These are phyloP conservation scores for Taphrina betulina DNA, from an alignment of 1,139 yeast genomes.

Conservation along the genomic window DNA sequence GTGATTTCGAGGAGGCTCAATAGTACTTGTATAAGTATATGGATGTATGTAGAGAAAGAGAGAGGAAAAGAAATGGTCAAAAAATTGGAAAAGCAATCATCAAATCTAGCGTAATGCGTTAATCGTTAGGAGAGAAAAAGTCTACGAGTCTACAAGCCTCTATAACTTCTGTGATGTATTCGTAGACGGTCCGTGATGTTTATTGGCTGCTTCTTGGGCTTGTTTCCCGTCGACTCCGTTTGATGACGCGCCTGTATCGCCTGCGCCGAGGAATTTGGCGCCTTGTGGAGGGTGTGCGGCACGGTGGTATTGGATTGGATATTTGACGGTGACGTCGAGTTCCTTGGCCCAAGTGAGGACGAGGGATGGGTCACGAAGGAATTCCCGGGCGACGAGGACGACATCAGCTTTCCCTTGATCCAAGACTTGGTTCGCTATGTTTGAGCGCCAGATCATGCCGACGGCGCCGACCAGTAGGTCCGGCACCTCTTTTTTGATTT, in stretches of 20 bases:
- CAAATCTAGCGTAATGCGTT: no score
- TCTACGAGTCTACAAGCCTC: no score
- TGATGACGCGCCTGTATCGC: slow-evolving; percentile 4
- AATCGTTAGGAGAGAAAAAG: no score
- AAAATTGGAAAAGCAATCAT: no score
- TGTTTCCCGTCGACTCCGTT: slow-evolving; percentile 19
- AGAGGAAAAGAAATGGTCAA: not conserved
- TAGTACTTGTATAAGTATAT: not conserved
- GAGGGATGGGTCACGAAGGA: slow-evolving; percentile 53
- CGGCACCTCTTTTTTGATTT: slow-evolving; percentile 51
- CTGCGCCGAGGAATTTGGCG: slow-evolving; percentile 23
- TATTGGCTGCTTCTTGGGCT: slow-evolving; percentile 16
- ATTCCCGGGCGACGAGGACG: slow-evolving; percentile 51
- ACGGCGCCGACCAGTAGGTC: slow-evolving; percentile 52
- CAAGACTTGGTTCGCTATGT: slow-evolving; percentile 47
- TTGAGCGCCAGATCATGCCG: slow-evolving; percentile 49
- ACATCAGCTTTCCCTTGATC: slow-evolving; percentile 52
- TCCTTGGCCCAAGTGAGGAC: slow-evolving; percentile 55
- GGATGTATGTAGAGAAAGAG: not conserved
- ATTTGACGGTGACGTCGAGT: slow-evolving; percentile 49
- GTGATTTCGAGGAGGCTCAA: not conserved
- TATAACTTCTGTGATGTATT: not conserved
- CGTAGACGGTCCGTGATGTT: slow-evolving; percentile 18
- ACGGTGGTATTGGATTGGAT: slow-evolving; percentile 49
- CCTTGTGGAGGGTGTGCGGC: slow-evolving; percentile 34